Percentiles rank a stretch among this genome's conserved stretches.
These are phyloP conservation scores for Colletotrichum tanaceti DNA, from an alignment of 2,329 filamentous ascomycete genomes.

Conservation along the genomic window DNA sequence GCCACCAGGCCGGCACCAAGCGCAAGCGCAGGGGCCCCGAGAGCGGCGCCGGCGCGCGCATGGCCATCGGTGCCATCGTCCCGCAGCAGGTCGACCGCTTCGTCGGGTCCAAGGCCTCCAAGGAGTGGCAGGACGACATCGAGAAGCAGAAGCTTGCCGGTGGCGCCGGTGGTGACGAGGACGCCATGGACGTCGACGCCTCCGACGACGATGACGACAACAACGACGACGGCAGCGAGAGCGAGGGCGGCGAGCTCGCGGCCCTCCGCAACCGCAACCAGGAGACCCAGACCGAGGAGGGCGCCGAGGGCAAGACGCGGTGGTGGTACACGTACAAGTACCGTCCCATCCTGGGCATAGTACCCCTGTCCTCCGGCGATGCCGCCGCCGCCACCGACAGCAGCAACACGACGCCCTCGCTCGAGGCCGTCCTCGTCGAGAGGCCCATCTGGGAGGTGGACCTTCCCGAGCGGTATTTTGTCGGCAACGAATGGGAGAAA, in stretches of 20 bases:
- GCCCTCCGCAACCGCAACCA: constrained; percentile 48
- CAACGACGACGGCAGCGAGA: constrained; percentile 52
- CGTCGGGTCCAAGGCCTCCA: constrained; percentile 51
- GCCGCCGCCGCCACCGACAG: constrained; percentile 35
- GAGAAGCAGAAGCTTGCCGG: constrained; percentile 44
- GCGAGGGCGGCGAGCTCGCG: constrained; percentile 46
- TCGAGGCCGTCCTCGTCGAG: constrained; percentile 91
- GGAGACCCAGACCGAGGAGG: constrained; percentile 40
- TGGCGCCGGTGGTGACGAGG: constrained; percentile 51
- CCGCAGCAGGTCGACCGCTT: constrained; percentile 54
- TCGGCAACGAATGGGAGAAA: constrained; percentile 64
- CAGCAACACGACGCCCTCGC: constrained; percentile 48
- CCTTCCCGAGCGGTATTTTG: constrained; percentile 77
- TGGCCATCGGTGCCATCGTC: constrained; percentile 58
- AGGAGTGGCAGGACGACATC: constrained; percentile 49
- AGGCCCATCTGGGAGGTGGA: constrained; percentile 86
- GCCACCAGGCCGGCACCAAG: constrained; percentile 56
- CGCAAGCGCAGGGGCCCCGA: constrained; percentile 64
- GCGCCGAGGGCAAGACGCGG: constrained; percentile 47
- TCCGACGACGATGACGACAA: constrained; percentile 46
- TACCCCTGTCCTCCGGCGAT: constrained; percentile 52
- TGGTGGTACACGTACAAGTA: constrained; percentile 94
- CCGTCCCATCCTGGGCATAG: constrained; percentile 85
- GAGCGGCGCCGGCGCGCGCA: constrained; percentile 65
- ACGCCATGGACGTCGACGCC: constrained; percentile 48